Evolutionary conservation across 2,329 filamentous ascomycete species (phyloP), one percentile per base, ranked within the genome.

Genomic region (Fusarium subglutinans): DNA sequence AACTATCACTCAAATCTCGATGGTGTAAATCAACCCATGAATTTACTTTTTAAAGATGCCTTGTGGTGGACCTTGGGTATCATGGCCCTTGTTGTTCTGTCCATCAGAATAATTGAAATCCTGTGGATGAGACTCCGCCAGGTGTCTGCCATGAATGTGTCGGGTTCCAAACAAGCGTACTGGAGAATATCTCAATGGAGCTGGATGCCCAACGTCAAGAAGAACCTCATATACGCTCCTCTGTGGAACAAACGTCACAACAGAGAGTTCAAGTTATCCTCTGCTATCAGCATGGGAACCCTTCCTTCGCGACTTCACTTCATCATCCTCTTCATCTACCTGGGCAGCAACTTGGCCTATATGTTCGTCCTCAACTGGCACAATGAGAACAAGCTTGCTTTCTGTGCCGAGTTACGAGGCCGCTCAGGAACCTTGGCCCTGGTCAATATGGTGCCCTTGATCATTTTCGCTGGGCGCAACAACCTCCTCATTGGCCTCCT

Each of bases 391-490:
- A 84, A 83, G 62, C 92, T 86, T 78, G 88, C 91, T 6, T 86
- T 97, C 35, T 86, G 93, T 51, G 95, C 95, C 30, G 93, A 97
- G 80, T 87, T 98, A 48, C 92, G 96, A 77, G 95, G 95, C 43
- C 91, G 96, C 66, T 93, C 93, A 12, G 96, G 96, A 62, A 93
- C 92, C 14, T 88, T 99, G 73, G 91, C 95, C 9, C 87, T 95
- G 17, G 89, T 97, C 78, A 99, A 98, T 84, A 93, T 98, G 90
- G 90, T 99, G 38, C 95, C 96, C 10, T 90, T 98, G 37, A 89
- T 98, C 78, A 89, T 98, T 73, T 90, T 98, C 65, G 95, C 95
- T 18, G 91, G 94, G 41, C 93, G 96, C 80, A 98, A 98, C 86
- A 99, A 98, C 84, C 94, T 94, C 14, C 86, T 98, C 55, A 98